Base-by-base conservation (phyloP, 2,329 filamentous ascomycete genomes). In the Diplodia intermedia region DNA sequence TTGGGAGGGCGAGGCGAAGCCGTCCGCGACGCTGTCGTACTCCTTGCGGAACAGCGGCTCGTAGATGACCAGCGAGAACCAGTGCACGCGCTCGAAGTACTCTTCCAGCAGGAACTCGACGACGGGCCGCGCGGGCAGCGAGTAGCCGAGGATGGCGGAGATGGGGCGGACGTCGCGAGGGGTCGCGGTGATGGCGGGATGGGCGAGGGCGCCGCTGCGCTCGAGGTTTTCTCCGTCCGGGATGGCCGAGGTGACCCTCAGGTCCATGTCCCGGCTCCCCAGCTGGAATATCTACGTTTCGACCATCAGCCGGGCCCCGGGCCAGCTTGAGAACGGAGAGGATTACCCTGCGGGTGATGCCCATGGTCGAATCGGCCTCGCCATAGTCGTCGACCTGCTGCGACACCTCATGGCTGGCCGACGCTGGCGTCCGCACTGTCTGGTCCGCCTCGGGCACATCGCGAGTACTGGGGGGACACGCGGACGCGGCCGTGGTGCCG, bases 31-130 rank as follows among this genome's bases (percentile, higher is more conserved):
- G 8, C 76, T 75, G 11, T 72, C 68, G 31, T 79, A 76, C 4
- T 72, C 70, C 12, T 70, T 70, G 26, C 80, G 78, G 56, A 82
- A 81, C 31, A 74, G 79, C 1, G 80, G 80, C 63, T 82, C 80
- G 65, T 79, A 79, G 20, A 83, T 73, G 0, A 80, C 79, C 4
- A 82, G 73, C 18, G 80, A 82, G 66, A 83, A 82, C 80, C 81
- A 83, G 71, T 82, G 80, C 18, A 83, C 76, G 1, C 79, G 71
- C 60, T 77, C 74, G 63, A 82, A 80, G 60, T 82, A 82, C 20
- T 79, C 75, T 66, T 81, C 79, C 11, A 82, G 57, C 1, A 81
- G 71, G 20, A 72, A 67, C n/a, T 74, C 69, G 52, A 79, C 73
- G 6, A 75, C 52, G 1, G 76, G 69, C 11, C 71, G 69, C 1